phyloP scores from a whole-genome alignment of 2,329 filamentous ascomycete species.

The Emericellopsis cladophorae region DNA sequence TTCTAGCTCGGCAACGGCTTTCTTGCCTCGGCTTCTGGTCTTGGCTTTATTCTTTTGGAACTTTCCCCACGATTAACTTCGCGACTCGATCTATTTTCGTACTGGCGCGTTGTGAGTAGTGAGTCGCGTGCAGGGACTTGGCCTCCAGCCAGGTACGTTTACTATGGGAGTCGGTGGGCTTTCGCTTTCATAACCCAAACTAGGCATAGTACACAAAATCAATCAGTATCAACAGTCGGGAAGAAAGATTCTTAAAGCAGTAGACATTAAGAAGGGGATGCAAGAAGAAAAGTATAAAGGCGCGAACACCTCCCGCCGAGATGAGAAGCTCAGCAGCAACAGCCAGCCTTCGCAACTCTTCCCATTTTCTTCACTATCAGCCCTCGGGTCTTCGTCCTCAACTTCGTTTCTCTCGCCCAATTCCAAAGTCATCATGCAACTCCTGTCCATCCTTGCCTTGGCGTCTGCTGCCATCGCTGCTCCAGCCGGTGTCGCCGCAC shows the following conservation, averaged over 20 bases:
- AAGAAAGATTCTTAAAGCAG: neutral
- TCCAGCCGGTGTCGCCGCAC: constrained; percentile 1
- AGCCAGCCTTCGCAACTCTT: neutral
- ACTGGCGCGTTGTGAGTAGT: neutral
- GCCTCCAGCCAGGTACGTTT: neutral
- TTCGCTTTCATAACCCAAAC: neutral
- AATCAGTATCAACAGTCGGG: neutral
- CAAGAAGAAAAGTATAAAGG: constrained; percentile 1
- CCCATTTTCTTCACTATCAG: neutral
- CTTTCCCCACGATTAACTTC: neutral
- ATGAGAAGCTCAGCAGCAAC: neutral
- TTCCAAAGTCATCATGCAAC: constrained; percentile 2
- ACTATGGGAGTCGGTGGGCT: neutral
- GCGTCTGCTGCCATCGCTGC: constrained; percentile 1
- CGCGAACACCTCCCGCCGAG: neutral
- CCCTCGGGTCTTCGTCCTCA: neutral
- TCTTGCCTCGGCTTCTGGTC: neutral
- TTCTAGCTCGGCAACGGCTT: neutral
- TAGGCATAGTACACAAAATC: neutral
- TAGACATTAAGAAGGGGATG: neutral
- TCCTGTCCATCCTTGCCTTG: constrained; percentile 1
- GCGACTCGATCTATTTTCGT: neutral
- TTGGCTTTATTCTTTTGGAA: neutral
- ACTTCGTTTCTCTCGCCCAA: neutral
- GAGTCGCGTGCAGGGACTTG: neutral